Evolutionary conservation across 2,329 filamentous ascomycete species (phyloP), one percentile per base, ranked within the genome.

Genomic region (Xylaria sp.): DNA sequence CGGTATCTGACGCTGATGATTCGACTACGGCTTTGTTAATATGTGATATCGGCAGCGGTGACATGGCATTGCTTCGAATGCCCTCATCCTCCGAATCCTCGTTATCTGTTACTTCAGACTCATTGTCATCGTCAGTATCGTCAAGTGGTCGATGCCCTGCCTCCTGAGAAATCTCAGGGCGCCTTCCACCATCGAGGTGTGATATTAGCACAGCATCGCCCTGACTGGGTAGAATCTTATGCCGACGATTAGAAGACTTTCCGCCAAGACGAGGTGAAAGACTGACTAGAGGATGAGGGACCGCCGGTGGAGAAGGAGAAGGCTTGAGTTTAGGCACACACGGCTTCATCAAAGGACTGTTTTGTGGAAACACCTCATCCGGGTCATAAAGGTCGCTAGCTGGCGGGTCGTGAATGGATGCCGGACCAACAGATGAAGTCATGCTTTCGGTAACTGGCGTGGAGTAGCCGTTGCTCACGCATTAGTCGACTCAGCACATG

Each of bases 181-280:
- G 83, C 75, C 89, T 88, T 75, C 89, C 88, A 76, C 84, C 87
- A 73, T 83, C 87, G 82, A 94, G 85, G 78, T 85, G 83, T 65
- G 82, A 81, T 70, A 95, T 85, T 78, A 95, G 84, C 71, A 93
- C 89, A 73, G 84, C 87, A 85, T 92, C 89, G 74, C 86, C 88
- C 76, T 87, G 86, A 74, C 82, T 88, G 50, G 86, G 82, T 72
- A 80, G 83, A 69, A 85, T 80, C 85, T 88, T 88, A 75, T 77
- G 82, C 71, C 80, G 81, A 84, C 82, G 80, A 83, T 85, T 85
- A 83, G 83, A 81, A 76, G 83, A 84, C 77, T 82, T 83, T 78
- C 79, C 77, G 73, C 78, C 79, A 68, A 75, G 75, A 71, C 74
- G 79, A 73, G 75, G 76, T 78, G 76, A 76, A 73, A 77, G 78